Base-by-base conservation (phyloP, 2,329 filamentous ascomycete genomes). In the Alternaria burnsii region DNA sequence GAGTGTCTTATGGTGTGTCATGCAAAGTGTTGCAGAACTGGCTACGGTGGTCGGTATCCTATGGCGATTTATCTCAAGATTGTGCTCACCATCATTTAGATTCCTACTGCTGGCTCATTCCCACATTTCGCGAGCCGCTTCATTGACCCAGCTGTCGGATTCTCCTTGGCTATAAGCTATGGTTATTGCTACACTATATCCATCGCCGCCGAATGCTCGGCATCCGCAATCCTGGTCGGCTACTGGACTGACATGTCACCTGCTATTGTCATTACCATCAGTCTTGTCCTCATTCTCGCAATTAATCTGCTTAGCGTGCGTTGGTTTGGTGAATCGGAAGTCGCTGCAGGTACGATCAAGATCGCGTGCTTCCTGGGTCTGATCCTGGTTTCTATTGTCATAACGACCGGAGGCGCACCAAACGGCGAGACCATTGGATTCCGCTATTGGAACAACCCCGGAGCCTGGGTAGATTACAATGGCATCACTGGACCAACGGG, bases 391-490 rank as follows among this genome's bases (percentile, higher is more conserved):
- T 67, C 65, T 26, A 63, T 70, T 32, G 62, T 70, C 46, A 68
- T 73, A 8, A 70, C 66, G 18, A 59, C 68, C 42, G 71, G 71
- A 20, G 71, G 87, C 47, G 82, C 87, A 2, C 84, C 87, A 0
- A 86, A 86, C 4, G 84, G 83, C 0, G 82, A 85, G 20, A 80
- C 85, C 5, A 82, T 88, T 18, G 89, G 89, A 2, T 91, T 91
- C 74, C 77, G 81, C 34, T 91, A 90, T 75, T 92, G 90, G 90
- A 83, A 80, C 52, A 74, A 87, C 24, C 89, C 89, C 0, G 89
- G 88, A 0, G 86, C 88, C 0, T 89, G 90, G 72, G 87, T 89
- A 34, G 86, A 89, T 68, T 87, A 89, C 70, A 84, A 91, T n/a
- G 83, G 9, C 79, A 82, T 82, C 3, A 78, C 79, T 0, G 87